Conservation (phyloP, 1,139 yeast genomes). For the Scheffersomyces illinoinensis region DNA sequence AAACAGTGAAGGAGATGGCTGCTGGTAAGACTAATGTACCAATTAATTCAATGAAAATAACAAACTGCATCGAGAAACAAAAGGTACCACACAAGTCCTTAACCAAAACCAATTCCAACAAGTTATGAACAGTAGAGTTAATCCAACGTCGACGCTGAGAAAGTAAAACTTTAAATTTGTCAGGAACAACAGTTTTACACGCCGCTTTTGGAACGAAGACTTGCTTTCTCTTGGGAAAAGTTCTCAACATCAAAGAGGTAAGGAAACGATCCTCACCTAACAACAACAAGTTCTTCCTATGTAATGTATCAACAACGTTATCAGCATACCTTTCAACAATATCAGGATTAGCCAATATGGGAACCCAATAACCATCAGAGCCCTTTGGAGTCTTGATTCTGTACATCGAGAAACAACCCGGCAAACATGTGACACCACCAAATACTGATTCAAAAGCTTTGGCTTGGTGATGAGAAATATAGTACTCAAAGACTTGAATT, state of each 20-base stretch:
- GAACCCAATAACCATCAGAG: constrained; percentile 91
- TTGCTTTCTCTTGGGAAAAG: constrained; percentile 92
- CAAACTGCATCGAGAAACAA: constrained; percentile 97
- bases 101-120: constrained; percentile 86
- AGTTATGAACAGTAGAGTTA: constrained; percentile 93
- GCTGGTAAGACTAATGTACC: constrained; percentile 94
- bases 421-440: constrained; percentile 96
- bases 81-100: constrained; percentile 95
- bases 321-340: constrained; percentile 94
- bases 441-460: constrained; percentile 95
- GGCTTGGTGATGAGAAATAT: constrained; percentile 93
- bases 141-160: constrained; percentile 99
- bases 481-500: constrained; percentile 95
- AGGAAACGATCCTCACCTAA: constrained; percentile 94
- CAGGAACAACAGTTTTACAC: constrained; percentile 92
- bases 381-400: constrained; percentile 94
- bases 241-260: constrained; percentile 84
- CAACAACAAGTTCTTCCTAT: constrained; percentile 81
- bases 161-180: constrained; percentile 71
- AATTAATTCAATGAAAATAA: constrained; percentile 79
- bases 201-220: constrained; percentile 95
- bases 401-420: constrained; percentile 97
- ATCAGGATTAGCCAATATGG: constrained; percentile 93
- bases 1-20: constrained; percentile 83
- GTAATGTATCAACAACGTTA: constrained; percentile 83